phyloP scores from a whole-genome alignment of 1,139 yeast genomes.

The Pichia sp. region DNA sequence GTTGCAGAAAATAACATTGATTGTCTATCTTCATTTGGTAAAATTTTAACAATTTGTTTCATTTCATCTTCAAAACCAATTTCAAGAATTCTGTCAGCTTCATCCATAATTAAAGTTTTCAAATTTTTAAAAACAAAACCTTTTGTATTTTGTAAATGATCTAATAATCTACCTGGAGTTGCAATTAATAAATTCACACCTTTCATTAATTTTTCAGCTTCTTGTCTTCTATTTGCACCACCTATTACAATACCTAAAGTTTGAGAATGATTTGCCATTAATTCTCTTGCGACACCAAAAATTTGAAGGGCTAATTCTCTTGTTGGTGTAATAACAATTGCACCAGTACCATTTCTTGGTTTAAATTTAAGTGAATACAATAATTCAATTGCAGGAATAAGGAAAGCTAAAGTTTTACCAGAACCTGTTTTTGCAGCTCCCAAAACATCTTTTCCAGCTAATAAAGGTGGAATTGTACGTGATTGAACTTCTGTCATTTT shows the following conservation, averaged over 20 bases:
- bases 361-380: conserved; percentile 82
- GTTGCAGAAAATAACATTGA: conserved; percentile 97
- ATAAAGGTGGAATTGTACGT: conserved; percentile 86
- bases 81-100: conserved; percentile 94
- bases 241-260: conserved; percentile 97
- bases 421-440: conserved; percentile 99
- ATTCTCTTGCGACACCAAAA: conserved; percentile 92
- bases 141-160: conserved; percentile 90
- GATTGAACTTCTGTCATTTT: conserved; percentile 93
- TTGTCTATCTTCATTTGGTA: conserved; percentile 93
- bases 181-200: conserved; percentile 94
- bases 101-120: conserved; percentile 91
- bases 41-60: conserved; percentile 90
- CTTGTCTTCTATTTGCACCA: conserved; percentile 96
- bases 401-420: conserved; percentile 92
- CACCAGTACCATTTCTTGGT: conserved; percentile 92
- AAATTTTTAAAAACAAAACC: conserved; percentile 93
- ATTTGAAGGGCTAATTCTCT: conserved; percentile 93
- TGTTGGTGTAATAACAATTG: conserved; percentile 79
- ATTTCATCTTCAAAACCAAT: conserved; percentile 98
- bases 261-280: conserved; percentile 87
- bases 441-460: conserved; percentile 91
- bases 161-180: conserved; percentile 94
- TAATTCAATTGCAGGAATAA: conserved; percentile 91
- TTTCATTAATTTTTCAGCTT: conserved; percentile 86